These are phyloP conservation scores for Amaranthus tricolor DNA, from an alignment of 179 eudicot species.

Conservation along the genomic window DNA sequence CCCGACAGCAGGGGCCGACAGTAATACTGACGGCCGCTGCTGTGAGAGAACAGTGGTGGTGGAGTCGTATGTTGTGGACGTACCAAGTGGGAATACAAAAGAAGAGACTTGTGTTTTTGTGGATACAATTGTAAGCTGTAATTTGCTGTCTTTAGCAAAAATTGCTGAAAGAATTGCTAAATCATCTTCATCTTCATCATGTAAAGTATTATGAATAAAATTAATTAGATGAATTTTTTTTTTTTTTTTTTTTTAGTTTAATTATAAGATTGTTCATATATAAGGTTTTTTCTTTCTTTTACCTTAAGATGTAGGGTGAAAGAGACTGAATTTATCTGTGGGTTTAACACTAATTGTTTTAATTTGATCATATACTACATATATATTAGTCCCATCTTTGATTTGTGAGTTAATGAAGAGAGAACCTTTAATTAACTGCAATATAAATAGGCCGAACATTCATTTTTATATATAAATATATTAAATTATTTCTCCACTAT, in stretches of 20 bases:
- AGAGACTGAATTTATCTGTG: background rate
- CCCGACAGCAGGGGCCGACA: background rate
- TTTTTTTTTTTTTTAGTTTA: background rate
- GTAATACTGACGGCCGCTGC: background rate
- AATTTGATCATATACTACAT: no score
- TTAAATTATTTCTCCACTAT: no score
- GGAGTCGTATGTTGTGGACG: slow-evolving; percentile 41
- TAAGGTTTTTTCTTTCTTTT: slow-evolving; percentile 23
- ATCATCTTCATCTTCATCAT: slow-evolving; percentile 28
- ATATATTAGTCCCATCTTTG: no score
- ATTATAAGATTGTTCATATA: slow-evolving; percentile 3
- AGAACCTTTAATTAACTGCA: no score
- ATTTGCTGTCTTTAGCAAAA: slow-evolving; percentile 30
- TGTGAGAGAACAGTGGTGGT: slow-evolving; percentile 35
- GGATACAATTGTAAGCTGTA: slow-evolving; percentile 38
- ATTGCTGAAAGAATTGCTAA: slow-evolving; percentile 33
- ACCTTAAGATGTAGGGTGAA: background rate
- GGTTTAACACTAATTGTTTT: no score
- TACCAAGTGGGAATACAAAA: slow-evolving; percentile 35
- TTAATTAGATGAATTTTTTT: background rate
- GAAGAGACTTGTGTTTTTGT: slow-evolving; percentile 45
- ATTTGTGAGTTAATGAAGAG: no score
- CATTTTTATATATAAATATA: no score
- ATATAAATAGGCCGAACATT: no score
- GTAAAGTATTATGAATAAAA: slow-evolving; percentile 28